phyloP scores from a whole-genome alignment of 441 rosid species.

The Erodium moschatum region DNA sequence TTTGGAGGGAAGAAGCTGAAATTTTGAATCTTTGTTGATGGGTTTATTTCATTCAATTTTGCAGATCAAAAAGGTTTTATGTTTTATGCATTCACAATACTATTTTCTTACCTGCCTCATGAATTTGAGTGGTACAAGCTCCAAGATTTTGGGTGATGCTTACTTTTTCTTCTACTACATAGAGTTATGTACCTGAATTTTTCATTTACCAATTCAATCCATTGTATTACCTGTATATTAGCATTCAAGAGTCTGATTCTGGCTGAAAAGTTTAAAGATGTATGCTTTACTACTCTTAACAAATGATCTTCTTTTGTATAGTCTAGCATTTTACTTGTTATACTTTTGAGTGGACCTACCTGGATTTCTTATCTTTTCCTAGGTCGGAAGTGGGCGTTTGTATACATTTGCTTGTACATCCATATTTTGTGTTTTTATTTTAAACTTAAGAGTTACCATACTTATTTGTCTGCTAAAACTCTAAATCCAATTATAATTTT shows the following conservation, averaged over 20 bases:
- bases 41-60: conserved; percentile 9
- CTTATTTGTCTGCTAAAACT: not conserved
- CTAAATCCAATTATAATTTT: not conserved
- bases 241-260: not conserved
- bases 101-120: not conserved
- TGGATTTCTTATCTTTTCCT: not conserved
- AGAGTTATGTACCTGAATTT: not conserved
- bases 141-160: not conserved
- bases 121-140: not conserved
- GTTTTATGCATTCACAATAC: not conserved
- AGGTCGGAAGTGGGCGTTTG: not conserved
- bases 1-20: conserved; percentile 19
- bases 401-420: not conserved
- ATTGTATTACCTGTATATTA: not conserved
- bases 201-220: not conserved
- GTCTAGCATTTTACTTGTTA: not conserved
- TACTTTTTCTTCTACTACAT: not conserved
- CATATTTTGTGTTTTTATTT: not conserved
- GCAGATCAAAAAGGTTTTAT: conserved; percentile 25
- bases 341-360: not conserved
- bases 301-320: not conserved
- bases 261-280: not conserved
- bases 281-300: not conserved
- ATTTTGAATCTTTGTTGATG: conserved; percentile 14
- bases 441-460: not conserved